Evolutionary conservation across 257 asterid genomes (phyloP), one percentile per base, ranked within the genome.

Genomic region (Gentiana straminea): DNA sequence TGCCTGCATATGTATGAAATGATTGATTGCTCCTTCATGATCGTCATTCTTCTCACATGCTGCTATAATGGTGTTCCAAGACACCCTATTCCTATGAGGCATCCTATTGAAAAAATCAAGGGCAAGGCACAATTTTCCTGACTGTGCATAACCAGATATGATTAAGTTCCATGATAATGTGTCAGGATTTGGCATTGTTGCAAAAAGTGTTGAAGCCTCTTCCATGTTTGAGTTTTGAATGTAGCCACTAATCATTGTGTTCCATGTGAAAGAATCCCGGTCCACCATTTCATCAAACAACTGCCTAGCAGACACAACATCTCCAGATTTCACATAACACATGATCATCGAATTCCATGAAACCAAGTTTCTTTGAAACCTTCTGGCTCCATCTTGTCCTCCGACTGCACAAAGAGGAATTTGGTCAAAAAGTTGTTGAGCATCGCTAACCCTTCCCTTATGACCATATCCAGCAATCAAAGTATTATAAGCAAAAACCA

Each of bases 261-360:
- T 89, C 94, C 93, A 89, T 0, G 95, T 70, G 51, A 86, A 65
- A 46, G 45, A 52, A 54, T 89, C 93, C 60, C 83, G 75, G 32
- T 74, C 66, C 45, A 59, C 66, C 94, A 84, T 86, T 73, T 61
- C 77, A 66, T 86, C 70, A 52, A 89, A 89, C 54, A 89, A 68
- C 41, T 78, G 80, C 51, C 81, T 75, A 3, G 97, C 95, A 39
- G 84, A 80, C 15, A 59, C 49, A 61, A 80, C 54, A 64, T 84
- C 86, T 38, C 77, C 84, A 44, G 68, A 83, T 75, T 81, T 89
- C 52, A 72, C 85, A 68, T 81, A 89, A 38, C 93, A 55, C 95
- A 84, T 84, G 54, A 89, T 80, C 90, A 89, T 89, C 1, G 94
- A 84, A 71, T 89, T 89, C 93, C 93, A 89, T 0, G 97, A 80